Conservation (phyloP, 2,329 filamentous ascomycete genomes). For the Beauveria pseudobassiana region DNA sequence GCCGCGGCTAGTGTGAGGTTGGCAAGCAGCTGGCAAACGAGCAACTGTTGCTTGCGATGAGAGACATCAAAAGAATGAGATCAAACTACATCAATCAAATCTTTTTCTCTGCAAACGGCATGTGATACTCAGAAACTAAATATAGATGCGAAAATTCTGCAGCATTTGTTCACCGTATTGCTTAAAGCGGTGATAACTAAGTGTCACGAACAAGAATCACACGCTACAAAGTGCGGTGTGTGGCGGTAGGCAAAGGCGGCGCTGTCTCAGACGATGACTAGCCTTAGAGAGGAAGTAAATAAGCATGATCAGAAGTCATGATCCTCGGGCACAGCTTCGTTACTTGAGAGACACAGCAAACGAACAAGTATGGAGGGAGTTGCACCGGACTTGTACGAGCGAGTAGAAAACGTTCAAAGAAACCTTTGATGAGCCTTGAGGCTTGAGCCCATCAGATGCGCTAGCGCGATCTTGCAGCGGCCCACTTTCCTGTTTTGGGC, state of each 20-base stretch:
- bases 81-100: not conserved
- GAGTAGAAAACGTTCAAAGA: not conserved
- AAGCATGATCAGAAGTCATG: not conserved
- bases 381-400: not conserved
- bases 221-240: not conserved
- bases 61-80: not conserved
- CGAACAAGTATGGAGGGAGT: not conserved
- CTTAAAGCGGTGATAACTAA: not conserved
- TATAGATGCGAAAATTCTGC: not conserved
- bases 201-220: not conserved
- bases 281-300: not conserved
- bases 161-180: not conserved
- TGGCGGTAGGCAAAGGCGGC: not conserved
- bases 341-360: not conserved
- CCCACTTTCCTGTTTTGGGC: slow-evolving; percentile 1
- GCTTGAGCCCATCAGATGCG: not conserved
- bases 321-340: not conserved
- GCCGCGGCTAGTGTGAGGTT: not conserved
- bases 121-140: not conserved
- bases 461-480: not conserved
- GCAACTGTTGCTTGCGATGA: not conserved
- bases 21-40: not conserved
- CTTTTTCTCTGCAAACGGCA: not conserved
- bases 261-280: not conserved
- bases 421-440: no score